phyloP scores from a whole-genome alignment of 108 stramenopile species.

The Skeletonema tropicum region DNA sequence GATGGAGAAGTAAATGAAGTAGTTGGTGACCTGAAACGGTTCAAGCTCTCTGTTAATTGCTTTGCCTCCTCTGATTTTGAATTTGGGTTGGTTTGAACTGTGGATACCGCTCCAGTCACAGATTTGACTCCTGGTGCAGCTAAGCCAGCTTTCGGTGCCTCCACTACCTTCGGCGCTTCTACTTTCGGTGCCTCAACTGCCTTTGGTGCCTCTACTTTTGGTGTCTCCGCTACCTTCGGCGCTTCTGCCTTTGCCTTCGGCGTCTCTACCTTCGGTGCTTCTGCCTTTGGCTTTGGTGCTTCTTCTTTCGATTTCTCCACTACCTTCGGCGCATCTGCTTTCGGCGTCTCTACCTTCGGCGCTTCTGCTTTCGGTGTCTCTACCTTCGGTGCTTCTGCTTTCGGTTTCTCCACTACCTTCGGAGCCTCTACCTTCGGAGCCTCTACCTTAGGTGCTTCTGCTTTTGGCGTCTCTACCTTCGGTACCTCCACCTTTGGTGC shows the following conservation, averaged over 20 bases:
- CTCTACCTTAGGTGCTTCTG: background rate
- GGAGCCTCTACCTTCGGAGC: background rate
- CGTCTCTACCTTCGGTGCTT: background rate
- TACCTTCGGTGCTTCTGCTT: too few species aligned
- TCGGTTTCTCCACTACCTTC: too few species aligned
- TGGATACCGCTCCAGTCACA: background rate
- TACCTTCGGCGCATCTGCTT: background rate
- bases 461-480: background rate
- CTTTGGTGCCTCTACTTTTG: background rate
- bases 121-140: background rate
- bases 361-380: too few species aligned
- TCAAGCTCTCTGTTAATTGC: background rate
- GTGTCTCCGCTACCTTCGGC: background rate
- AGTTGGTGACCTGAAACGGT: conserved; percentile 2
- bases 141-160: background rate
- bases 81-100: background rate
- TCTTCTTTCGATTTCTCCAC: too few species aligned
- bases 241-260: background rate
- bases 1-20: background rate
- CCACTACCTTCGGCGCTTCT: background rate
- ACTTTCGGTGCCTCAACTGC: background rate
- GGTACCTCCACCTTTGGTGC: too few species aligned
- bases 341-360: background rate
- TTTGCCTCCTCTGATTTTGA: background rate
- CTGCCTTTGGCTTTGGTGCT: background rate